Base-by-base conservation (phyloP, 257 asterid genomes). In the Lantana camara region DNA sequence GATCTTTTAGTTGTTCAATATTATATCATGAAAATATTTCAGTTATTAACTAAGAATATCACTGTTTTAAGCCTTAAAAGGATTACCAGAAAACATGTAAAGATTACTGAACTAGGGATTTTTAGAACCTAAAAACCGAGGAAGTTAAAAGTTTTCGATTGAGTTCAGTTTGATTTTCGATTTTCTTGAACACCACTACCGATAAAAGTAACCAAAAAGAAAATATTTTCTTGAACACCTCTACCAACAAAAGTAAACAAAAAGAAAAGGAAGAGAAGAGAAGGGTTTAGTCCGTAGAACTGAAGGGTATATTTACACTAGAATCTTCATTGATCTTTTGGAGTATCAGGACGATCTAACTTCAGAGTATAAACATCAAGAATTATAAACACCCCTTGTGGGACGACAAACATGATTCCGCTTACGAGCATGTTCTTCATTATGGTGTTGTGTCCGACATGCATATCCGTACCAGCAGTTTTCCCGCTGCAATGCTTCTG, bases 401-500 rank as follows among this genome's bases (percentile, higher is more conserved):
- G 99, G 97, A 52, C 95, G 92, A 78, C 99, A 94, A 3, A 90
- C 96, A 22, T 94, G 99, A 79, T 94, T 94, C 78, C 93, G 80
- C 81, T 70, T 94, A 5, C 89, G 88, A 32, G 97, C 99, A 56
- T 94, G 99, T 50, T 94, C 96, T 67, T 84, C 96, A 12, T 79
- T 90, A 55, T 88, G 96, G 74, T 94, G 97, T 57, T 94, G 99
- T 27, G 99, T 90, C 57, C 99, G 79, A 75, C 99, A 94, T 53
- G 86, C 80, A 67, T 81, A 85, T 55, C 99, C 99, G 9, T 90
- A 94, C 99, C 99, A 94, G 82, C 99, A 94, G 73, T 94, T 82
- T 62, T 81, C 84, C 55, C 99, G 79, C 73, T 81, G 74, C 56
- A 62, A 66, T 32, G 80, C 97, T 71, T 84, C 99, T 20, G 73